A percentile compares a stretch with the other conserved stretches of the same genome.
Conservation (phyloP, 2,329 filamentous ascomycete species). For the Apiospora marii region DNA sequence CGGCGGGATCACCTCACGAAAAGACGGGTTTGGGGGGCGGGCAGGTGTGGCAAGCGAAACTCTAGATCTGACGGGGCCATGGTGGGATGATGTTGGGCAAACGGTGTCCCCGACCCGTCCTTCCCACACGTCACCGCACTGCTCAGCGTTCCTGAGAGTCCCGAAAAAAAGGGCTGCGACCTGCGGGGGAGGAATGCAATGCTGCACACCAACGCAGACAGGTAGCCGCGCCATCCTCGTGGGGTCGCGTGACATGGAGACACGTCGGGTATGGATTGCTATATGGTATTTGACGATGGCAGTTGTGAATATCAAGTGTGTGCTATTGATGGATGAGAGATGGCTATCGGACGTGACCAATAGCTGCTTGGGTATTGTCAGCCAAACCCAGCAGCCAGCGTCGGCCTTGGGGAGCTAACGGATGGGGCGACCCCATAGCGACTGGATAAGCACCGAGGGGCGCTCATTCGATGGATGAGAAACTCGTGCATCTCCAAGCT, state of each 20-base stretch:
- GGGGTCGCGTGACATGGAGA: constrained; percentile 14
- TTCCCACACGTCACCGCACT: constrained; percentile 10
- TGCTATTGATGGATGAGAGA: not conserved
- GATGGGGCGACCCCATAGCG: not conserved
- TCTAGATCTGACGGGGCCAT: constrained; percentile 20
- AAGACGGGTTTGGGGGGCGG: not conserved
- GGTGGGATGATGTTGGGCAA: constrained; percentile 27
- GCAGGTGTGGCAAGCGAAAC: not conserved
- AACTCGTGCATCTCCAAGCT: not conserved
- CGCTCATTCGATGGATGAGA: not conserved
- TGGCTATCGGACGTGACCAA: constrained; percentile 18
- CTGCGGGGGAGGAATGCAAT: not conserved
- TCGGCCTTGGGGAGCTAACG: not conserved
- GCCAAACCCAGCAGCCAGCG: not conserved
- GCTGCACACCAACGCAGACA: not conserved
- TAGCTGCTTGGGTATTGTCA: constrained; percentile 24
- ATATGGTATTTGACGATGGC: constrained; percentile 17
- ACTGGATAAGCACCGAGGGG: not conserved
- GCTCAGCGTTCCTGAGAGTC: not conserved
- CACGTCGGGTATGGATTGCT: not conserved
- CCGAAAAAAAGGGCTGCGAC: constrained; percentile 17
- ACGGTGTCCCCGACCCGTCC: constrained; percentile 14
- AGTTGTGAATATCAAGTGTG: not conserved
- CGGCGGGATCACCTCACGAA: not conserved
- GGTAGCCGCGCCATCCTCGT: not conserved